Percentiles rank a stretch among this genome's conserved stretches.
Conservation (phyloP, 2,329 filamentous ascomycete genomes). For the Ceratocystis destructans region DNA sequence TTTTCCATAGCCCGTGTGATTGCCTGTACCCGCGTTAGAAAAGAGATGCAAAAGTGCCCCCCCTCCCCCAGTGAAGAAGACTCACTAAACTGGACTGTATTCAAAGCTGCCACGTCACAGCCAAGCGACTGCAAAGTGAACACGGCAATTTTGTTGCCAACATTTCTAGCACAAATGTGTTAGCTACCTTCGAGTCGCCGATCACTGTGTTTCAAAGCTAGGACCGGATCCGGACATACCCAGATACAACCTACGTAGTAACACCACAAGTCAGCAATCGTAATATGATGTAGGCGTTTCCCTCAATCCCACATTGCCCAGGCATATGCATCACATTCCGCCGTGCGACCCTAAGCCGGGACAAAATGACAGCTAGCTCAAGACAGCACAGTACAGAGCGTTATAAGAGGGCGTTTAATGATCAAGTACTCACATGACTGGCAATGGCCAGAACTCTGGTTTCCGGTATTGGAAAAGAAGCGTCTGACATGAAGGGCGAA, state of each 20-base stretch:
- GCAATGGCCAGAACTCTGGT: conserved; percentile 71
- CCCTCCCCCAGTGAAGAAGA: conserved; percentile 15
- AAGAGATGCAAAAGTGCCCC: background rate
- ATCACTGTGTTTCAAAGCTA: background rate
- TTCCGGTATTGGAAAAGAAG: conserved; percentile 33
- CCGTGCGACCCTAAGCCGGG: background rate
- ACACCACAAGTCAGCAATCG: conserved; percentile 7
- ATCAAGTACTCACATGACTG: conserved; percentile 66
- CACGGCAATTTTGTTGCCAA: conserved; percentile 93
- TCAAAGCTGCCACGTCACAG: conserved; percentile 84
- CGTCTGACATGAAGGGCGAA: conserved; percentile 21
- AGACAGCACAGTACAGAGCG: too few relatives aligned
- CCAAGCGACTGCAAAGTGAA: conserved; percentile 89
- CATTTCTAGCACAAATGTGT: conserved; percentile 44
- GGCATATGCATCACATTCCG: background rate
- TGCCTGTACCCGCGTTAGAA: conserved; percentile 45
- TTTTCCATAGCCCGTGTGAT: conserved; percentile 85
- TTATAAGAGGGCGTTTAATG: too few relatives aligned
- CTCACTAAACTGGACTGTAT: conserved; percentile 95
- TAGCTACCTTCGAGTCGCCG: background rate
- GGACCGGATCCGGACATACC: conserved; percentile 24
- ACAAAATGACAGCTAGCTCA: too few relatives aligned
- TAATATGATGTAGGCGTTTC: background rate
- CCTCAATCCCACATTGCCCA: too few relatives aligned
- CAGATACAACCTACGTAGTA: conserved; percentile 31